Conservation (phyloP, 192 early-diverging fungal species). For the Mortierella alpina region DNA sequence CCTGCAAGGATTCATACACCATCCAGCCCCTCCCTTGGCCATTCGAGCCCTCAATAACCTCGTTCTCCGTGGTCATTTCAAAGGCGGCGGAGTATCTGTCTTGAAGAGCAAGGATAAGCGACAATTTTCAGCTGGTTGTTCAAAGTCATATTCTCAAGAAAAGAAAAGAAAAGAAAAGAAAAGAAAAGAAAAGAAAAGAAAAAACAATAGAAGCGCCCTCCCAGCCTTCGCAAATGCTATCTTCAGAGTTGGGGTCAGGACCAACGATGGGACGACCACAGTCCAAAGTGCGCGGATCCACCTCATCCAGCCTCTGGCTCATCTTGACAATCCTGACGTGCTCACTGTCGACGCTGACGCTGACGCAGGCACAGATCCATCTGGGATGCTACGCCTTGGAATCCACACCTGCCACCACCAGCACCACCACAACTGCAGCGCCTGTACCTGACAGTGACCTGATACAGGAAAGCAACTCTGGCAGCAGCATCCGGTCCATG, state of each 20-base stretch:
- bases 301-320: neutral
- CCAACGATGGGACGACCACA: neutral
- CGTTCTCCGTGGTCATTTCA: too few species aligned
- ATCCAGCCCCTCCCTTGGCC: neutral
- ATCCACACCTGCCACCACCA: neutral
- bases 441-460: neutral
- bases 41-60: neutral
- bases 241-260: neutral
- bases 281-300: neutral
- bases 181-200: too few species aligned
- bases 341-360: neutral
- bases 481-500: too few species aligned
- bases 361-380: slow-evolving; percentile 12
- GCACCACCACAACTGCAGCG: neutral
- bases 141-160: too few species aligned
- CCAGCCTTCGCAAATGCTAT: neutral
- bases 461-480: too few species aligned
- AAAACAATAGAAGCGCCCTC: neutral
- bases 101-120: too few species aligned
- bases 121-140: too few species aligned
- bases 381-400: slow-evolving; percentile 21
- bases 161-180: too few species aligned
- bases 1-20: too few species aligned
- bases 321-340: neutral
- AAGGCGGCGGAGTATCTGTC: too few species aligned